These are phyloP conservation scores for Alternaria tenuissima DNA, from an alignment of 2,329 filamentous ascomycete species.

Conservation along the genomic window DNA sequence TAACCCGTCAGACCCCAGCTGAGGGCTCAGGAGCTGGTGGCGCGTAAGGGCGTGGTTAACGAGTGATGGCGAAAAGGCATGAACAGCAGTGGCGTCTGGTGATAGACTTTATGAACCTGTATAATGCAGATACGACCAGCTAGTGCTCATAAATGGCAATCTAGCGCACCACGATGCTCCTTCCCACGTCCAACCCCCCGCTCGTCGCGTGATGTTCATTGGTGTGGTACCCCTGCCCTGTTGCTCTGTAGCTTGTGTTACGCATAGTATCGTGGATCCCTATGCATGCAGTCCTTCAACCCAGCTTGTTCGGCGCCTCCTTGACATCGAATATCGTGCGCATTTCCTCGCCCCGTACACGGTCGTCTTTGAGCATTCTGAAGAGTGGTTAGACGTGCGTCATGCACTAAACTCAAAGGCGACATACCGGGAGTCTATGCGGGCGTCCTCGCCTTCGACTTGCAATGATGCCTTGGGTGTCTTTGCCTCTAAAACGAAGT, in stretches of 20 bases:
- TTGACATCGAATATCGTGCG: slow-evolving; percentile 79
- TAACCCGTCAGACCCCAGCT: slow-evolving; percentile 66
- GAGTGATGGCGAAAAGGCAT: slow-evolving; percentile 35
- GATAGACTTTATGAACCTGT: slow-evolving; percentile 43
- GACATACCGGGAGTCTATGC: slow-evolving; percentile 74
- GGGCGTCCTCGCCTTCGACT: slow-evolving; percentile 89
- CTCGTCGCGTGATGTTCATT: slow-evolving; percentile 19
- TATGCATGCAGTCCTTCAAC: slow-evolving; percentile 57
- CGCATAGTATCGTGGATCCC: background rate
- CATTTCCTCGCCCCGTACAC: slow-evolving; percentile 67
- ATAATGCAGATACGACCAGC: slow-evolving; percentile 36
- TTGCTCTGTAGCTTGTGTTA: slow-evolving; percentile 1
- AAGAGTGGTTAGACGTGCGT: slow-evolving; percentile 9
- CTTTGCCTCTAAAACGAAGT: slow-evolving; percentile 90
- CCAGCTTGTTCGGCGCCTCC: slow-evolving; percentile 76
- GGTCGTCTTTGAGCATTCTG: slow-evolving; percentile 90
- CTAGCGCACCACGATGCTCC: slow-evolving; percentile 24
- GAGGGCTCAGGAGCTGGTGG: slow-evolving; percentile 45
- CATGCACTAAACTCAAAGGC: no score
- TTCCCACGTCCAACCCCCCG: slow-evolving; percentile 13
- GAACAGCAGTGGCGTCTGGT: slow-evolving; percentile 44
- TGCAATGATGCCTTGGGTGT: slow-evolving; percentile 83
- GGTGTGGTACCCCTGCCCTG: background rate
- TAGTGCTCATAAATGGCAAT: slow-evolving; percentile 40
- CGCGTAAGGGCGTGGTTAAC: slow-evolving; percentile 18